Conservation (phyloP, 176 grass and related monocot genomes). For the Aegilops longissima region DNA sequence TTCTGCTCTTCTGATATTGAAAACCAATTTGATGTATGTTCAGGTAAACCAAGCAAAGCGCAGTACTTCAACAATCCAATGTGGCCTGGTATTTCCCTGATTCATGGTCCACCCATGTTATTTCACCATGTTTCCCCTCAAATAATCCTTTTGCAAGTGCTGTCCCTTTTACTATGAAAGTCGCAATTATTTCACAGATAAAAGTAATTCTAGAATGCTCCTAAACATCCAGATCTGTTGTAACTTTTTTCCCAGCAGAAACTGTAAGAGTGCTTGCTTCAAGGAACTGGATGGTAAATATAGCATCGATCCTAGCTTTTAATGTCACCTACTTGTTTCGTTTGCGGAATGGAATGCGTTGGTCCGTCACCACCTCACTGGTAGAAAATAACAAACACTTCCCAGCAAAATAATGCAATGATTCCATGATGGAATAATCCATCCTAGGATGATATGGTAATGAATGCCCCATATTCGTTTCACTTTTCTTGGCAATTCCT, state of each 20-base stretch:
- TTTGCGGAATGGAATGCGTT: neutral
- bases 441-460: constrained; percentile 7
- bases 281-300: neutral
- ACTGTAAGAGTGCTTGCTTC: neutral
- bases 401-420: neutral
- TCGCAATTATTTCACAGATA: neutral
- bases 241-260: neutral
- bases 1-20: constrained; percentile 1
- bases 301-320: neutral
- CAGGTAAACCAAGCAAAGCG: constrained; percentile 64
- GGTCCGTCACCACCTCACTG: neutral
- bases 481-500: neutral
- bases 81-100: constrained; percentile 74
- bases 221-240: neutral
- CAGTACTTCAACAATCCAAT: constrained; percentile 95
- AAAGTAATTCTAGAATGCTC: neutral
- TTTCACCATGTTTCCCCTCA: neutral
- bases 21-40: constrained; percentile 1
- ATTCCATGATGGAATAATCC: neutral
- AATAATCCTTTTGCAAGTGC: neutral
- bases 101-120: neutral
- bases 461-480: neutral
- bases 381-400: neutral
- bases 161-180: neutral
- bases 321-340: neutral